Evolutionary conservation across 148 eudicot species (phyloP).

Genomic region (Simmondsia chinensis): DNA sequence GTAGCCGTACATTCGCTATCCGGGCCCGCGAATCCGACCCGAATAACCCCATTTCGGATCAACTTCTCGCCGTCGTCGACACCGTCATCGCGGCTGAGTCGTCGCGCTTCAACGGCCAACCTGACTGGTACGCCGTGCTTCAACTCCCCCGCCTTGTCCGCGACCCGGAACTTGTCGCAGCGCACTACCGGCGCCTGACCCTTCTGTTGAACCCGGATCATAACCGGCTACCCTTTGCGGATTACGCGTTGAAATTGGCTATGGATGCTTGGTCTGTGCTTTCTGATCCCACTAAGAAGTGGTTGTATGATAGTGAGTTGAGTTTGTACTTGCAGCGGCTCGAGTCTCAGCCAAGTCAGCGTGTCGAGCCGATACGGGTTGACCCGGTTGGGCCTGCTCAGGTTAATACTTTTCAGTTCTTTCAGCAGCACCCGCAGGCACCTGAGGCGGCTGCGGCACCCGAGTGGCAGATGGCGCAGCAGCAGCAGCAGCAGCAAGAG

Average conservation of each 20-base stretch:
- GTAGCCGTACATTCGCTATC: conserved; percentile 65
- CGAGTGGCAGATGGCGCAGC: conserved; percentile 10
- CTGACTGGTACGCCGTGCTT: conserved; percentile 69
- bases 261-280: conserved; percentile 70
- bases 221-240: conserved; percentile 45
- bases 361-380: background rate
- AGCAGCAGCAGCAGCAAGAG: background rate
- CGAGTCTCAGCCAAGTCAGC: conserved; percentile 6
- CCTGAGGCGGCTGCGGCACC: background rate
- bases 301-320: conserved; percentile 44
- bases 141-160: conserved; percentile 40
- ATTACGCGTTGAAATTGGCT: conserved; percentile 54
- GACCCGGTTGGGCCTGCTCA: conserved; percentile 7
- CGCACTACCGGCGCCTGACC: conserved; percentile 45
- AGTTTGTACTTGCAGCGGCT: conserved; percentile 13
- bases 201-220: conserved; percentile 49
- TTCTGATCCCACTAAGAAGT: conserved; percentile 53
- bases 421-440: conserved; percentile 10
- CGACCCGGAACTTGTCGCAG: conserved; percentile 41
- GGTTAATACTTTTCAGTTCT: conserved; percentile 26
- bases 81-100: conserved; percentile 65
- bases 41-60: conserved; percentile 44
- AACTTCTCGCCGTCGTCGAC: conserved; percentile 64
- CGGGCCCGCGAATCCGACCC: conserved; percentile 87
- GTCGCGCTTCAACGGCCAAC: conserved; percentile 19